Percentiles rank a stretch among this genome's conserved stretches.
Evolutionary conservation across 768 basidiomycete species (phyloP).

Genomic region (Xerocomellus intermedius): DNA sequence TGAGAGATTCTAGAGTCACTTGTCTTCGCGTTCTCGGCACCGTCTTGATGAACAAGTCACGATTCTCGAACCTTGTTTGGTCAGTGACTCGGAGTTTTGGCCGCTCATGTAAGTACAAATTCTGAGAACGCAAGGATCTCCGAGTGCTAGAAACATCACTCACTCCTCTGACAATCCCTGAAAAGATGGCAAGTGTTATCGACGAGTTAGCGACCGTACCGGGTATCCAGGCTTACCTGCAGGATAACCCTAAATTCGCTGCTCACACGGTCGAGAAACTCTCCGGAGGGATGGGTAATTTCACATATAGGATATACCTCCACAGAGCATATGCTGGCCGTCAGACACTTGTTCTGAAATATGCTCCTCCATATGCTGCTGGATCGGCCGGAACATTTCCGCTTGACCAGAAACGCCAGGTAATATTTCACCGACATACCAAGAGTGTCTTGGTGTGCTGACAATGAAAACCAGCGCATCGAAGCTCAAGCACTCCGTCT

Average conservation of each 20-base stretch:
- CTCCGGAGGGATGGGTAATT: slow-evolving; percentile 56
- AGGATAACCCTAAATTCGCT: slow-evolving; percentile 44
- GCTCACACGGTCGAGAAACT: slow-evolving; percentile 40
- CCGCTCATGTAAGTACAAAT: slow-evolving; percentile 4
- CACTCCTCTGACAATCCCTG: not conserved
- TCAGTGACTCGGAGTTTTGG: slow-evolving; percentile 12
- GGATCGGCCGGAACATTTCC: slow-evolving; percentile 19
- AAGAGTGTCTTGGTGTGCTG: not conserved
- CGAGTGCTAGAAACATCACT: not conserved
- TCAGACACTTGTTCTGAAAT: slow-evolving; percentile 56
- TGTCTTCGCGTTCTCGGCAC: not conserved
- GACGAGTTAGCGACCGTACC: slow-evolving; percentile 30
- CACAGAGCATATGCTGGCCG: slow-evolving; percentile 38
- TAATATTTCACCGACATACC: slow-evolving; percentile 23
- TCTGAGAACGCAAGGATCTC: not conserved
- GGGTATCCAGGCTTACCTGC: slow-evolving; percentile 43
- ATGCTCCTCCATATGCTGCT: slow-evolving; percentile 47
- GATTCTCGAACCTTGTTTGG: not conserved
- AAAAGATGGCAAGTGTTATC: slow-evolving; percentile 15
- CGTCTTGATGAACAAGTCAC: not conserved
- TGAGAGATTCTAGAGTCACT: not conserved
- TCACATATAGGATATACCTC: slow-evolving; percentile 54
- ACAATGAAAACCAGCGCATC: slow-evolving; percentile 36
- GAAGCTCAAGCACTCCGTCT: slow-evolving; percentile 51
- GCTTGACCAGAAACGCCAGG: slow-evolving; percentile 56